Percentiles rank a stretch among this genome's conserved stretches.
phyloP scores from a whole-genome alignment of 805 yeast genomes.

The Lachancea fermentati region DNA sequence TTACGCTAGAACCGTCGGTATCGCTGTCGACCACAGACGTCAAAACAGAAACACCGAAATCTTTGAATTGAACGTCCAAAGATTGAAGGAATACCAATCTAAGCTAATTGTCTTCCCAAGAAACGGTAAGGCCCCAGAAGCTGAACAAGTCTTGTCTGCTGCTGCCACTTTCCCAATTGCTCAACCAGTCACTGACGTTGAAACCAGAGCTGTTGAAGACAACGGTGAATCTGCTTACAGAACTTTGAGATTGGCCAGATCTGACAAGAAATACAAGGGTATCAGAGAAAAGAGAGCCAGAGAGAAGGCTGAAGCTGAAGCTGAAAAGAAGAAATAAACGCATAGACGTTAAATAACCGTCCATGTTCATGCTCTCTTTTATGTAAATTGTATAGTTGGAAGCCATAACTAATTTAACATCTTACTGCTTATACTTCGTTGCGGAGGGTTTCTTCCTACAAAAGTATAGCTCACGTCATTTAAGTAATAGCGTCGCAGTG shows the following conservation, averaged over 20 bases:
- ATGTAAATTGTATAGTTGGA: conserved; percentile 33
- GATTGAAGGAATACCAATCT: conserved; percentile 94
- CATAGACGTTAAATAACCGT: conserved; percentile 6
- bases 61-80: conserved; percentile 88
- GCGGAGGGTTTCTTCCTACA: neutral
- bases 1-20: conserved; percentile 97
- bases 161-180: conserved; percentile 88
- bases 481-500: too few relatives aligned
- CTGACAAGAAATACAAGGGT: conserved; percentile 91
- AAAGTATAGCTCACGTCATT: too few relatives aligned
- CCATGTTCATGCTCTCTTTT: conserved; percentile 14
- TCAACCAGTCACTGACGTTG: conserved; percentile 65
- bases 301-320: conserved; percentile 98
- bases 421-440: conserved; percentile 3
- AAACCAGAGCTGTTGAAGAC: conserved; percentile 84
- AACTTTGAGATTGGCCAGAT: conserved; percentile 93
- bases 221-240: conserved; percentile 79
- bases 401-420: conserved; percentile 29
- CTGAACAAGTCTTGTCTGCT: conserved; percentile 67
- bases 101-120: conserved; percentile 95
- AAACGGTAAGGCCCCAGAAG: conserved; percentile 78
- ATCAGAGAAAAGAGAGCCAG: conserved; percentile 95
- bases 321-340: conserved; percentile 94
- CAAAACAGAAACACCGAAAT: conserved; percentile 96
- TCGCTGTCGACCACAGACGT: conserved; percentile 99